Conservation (phyloP, 106 monocot genomes). For the Dendrobium catenatum region DNA sequence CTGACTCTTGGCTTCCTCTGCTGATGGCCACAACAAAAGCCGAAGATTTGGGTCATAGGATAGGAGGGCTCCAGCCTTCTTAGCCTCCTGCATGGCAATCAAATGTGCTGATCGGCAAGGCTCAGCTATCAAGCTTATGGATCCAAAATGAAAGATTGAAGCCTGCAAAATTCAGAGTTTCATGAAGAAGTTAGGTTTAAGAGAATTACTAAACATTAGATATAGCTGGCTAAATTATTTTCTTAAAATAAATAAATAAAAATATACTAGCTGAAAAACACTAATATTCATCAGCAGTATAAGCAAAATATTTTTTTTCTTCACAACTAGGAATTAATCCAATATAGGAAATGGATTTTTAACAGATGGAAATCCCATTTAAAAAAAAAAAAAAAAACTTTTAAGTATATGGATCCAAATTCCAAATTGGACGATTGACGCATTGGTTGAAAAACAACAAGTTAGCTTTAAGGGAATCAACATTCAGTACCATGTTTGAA, state of each 20-base stretch:
- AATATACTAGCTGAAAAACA: neutral
- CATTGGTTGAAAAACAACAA: neutral
- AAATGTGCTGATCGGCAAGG: constrained; percentile 65
- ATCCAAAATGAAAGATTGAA: constrained; percentile 68
- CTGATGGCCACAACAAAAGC: constrained; percentile 47
- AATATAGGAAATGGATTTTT: neutral
- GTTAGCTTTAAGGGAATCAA: neutral
- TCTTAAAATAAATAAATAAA: neutral
- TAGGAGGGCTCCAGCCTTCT: constrained; percentile 41
- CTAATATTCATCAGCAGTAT: neutral
- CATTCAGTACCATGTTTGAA: neutral
- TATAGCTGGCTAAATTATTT: neutral
- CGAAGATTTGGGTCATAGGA: constrained; percentile 60
- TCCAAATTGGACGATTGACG: neutral
- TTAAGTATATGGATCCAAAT: neutral
- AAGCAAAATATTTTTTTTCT: neutral
- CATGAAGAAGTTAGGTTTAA: neutral
- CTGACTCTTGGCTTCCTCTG: constrained; percentile 30
- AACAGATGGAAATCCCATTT: neutral
- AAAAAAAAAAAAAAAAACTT: neutral
- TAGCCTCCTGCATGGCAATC: constrained; percentile 52
- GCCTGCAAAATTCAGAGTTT: constrained; percentile 26
- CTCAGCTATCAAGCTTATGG: constrained; percentile 73
- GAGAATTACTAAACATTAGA: no score
- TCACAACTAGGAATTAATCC: neutral